phyloP scores from a whole-genome alignment of 306 rosid genomes.

The Rosa persica region DNA sequence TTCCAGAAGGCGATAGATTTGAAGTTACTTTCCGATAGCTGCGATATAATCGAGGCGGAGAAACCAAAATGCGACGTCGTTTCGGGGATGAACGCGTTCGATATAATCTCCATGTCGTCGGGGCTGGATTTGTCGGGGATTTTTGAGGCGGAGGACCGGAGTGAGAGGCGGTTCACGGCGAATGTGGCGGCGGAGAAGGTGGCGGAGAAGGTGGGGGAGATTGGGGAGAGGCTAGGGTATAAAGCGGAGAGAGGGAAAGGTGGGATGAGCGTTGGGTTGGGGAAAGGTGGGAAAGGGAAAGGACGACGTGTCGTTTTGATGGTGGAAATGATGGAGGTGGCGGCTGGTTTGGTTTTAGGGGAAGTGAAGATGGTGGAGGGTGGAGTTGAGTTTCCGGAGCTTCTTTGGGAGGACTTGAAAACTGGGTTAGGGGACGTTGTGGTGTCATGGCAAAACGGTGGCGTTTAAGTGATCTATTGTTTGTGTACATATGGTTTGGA shows the following conservation, averaged over 20 bases:
- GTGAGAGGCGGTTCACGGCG: conserved; percentile 59
- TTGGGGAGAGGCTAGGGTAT: conserved; percentile 57
- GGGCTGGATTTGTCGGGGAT: conserved; percentile 78
- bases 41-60: conserved; percentile 32
- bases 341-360: conserved; percentile 44
- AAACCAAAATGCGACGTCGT: neutral
- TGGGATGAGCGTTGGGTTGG: conserved; percentile 55
- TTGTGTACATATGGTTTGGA: neutral
- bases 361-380: conserved; percentile 59
- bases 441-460: conserved; percentile 50
- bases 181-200: conserved; percentile 36
- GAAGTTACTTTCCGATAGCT: conserved; percentile 8
- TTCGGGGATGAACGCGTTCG: conserved; percentile 68
- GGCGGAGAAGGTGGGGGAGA: conserved; percentile 59
- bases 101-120: conserved; percentile 86
- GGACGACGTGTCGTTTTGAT: conserved; percentile 41
- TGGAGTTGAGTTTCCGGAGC: conserved; percentile 53
- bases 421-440: conserved; percentile 51
- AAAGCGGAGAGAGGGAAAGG: conserved; percentile 59
- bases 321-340: conserved; percentile 56
- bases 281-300: conserved; percentile 39
- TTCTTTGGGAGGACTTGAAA: conserved; percentile 55
- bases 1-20: conserved; percentile 39
- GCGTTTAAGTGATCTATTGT: neutral
- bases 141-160: conserved; percentile 43